Percentiles rank a stretch among this genome's conserved stretches.
Conservation (phyloP, 2,329 filamentous ascomycete genomes). For the Colletotrichum melonis region DNA sequence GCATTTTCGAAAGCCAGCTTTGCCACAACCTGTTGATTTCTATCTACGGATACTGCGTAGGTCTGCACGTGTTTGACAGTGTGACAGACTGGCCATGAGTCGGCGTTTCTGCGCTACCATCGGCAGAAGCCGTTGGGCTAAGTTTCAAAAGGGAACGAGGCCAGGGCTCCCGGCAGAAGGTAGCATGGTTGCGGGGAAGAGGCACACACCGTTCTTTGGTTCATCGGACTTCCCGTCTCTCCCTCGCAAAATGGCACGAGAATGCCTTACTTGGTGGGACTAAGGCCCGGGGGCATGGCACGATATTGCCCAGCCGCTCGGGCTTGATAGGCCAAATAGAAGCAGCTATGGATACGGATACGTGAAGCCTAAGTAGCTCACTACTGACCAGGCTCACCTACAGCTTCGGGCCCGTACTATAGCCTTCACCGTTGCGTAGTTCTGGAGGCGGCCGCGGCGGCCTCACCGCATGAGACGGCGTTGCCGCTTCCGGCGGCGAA, state of each 20-base stretch:
- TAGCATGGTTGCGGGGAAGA: constrained; percentile 23
- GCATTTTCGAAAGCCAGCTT: background rate
- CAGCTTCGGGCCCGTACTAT: background rate
- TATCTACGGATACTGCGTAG: background rate
- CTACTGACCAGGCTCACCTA: background rate
- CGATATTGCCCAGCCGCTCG: constrained; percentile 11
- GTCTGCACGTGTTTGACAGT: background rate
- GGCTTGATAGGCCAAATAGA: constrained; percentile 11
- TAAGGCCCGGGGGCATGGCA: constrained; percentile 24
- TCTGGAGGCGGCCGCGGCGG: constrained; percentile 9
- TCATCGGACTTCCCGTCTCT: constrained; percentile 22
- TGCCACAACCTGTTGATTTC: background rate
- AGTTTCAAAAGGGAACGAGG: background rate
- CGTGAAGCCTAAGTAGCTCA: background rate
- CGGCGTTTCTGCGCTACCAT: background rate
- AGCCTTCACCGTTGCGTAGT: constrained; percentile 16
- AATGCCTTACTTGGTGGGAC: constrained; percentile 15
- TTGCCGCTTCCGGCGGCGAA: constrained; percentile 1
- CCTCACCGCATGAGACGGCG: constrained; percentile 6
- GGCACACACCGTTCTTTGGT: constrained; percentile 18
- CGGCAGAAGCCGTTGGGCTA: constrained; percentile 19
- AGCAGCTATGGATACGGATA: background rate
- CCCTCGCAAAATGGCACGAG: constrained; percentile 14
- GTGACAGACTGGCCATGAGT: background rate
- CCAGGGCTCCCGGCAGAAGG: constrained; percentile 6